Evolutionary conservation across 1,139 yeast species (phyloP), one percentile per base, ranked within the genome.

Genomic region (Lipomyces yarrowii): DNA sequence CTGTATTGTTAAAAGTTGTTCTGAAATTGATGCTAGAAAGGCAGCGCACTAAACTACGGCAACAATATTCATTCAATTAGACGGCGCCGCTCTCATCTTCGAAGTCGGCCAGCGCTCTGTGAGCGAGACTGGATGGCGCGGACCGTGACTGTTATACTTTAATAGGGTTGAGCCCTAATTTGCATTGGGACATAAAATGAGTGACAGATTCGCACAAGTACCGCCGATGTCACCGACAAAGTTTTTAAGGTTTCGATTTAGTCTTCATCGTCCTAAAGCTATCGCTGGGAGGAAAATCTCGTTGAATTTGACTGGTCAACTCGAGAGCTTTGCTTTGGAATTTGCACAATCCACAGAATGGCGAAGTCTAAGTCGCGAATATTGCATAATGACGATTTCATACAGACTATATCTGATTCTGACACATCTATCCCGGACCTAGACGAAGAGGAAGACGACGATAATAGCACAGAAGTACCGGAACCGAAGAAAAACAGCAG

Each of bases 381-480:
- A 39, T 32, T 23, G 5, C 59, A 5, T 33, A 56, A 70, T 59
- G 72, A 80, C 64, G 87, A 86, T 73, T 86, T 86, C 71, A 85
- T 87, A 56, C 82, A 83, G 65, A 90, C 96, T n/a, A 92, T 90
- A 69, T 87, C 90, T 10, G 96, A 90, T 73, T 83, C 84, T 62
- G 90, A 87, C 71, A 83, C 85, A 37, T 85, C 83, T 59, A 79
- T 86, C 33, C 89, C 89, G 13, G 86, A 86, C 72, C 77, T 84
- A 65, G 90, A 81, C 78, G 68, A 81, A 32, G 71, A 61, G 26
- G 63, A 64, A 52, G 54, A 61, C 30, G 68, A 69, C 23, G 59
- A 33, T 1, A 4, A 26, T 4, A 26, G 4, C 30, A 39, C 59
- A 10, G 62, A 59, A n/a, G 69, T 64, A 60, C 73, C 70, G 61